Conservation (phyloP, 208 protist species). For the Leishmania aethiopica region DNA sequence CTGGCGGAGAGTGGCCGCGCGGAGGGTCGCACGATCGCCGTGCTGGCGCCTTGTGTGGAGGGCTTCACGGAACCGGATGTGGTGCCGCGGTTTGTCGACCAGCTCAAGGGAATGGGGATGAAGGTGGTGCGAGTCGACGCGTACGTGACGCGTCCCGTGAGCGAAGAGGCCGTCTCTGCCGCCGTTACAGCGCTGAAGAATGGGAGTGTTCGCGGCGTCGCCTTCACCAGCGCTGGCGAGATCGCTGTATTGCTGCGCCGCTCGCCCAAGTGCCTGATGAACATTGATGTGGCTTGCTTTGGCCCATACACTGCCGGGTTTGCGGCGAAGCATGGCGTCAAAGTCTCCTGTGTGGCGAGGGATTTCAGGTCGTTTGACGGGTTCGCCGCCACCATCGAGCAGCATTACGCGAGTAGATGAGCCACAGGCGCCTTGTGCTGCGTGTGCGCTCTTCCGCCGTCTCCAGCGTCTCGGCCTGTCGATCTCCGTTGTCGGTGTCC, state of each 20-base stretch:
- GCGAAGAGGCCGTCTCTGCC: conserved; percentile 3
- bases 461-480: not conserved
- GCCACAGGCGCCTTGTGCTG: not conserved
- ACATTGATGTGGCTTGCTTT: conserved; percentile 24
- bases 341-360: conserved; percentile 8
- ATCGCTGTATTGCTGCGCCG: conserved; percentile 19
- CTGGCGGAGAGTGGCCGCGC: conserved; percentile 1
- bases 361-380: conserved; percentile 30
- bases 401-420: conserved; percentile 9
- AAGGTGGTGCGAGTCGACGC: conserved; percentile 19
- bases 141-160: conserved; percentile 24
- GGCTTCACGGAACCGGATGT: conserved; percentile 23
- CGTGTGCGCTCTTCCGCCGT: not conserved
- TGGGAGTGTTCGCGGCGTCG: conserved; percentile 3
- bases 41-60: conserved; percentile 22
- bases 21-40: conserved; percentile 18
- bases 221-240: conserved; percentile 22
- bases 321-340: conserved; percentile 9
- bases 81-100: conserved; percentile 18
- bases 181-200: conserved; percentile 1
- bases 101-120: conserved; percentile 18
- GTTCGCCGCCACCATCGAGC: conserved; percentile 23
- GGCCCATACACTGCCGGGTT: conserved; percentile 26
- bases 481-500: not conserved
- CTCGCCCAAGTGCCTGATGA: conserved; percentile 13